These are phyloP conservation scores for Apostasia ramifera DNA, from an alignment of 106 monocot species.

Conservation along the genomic window DNA sequence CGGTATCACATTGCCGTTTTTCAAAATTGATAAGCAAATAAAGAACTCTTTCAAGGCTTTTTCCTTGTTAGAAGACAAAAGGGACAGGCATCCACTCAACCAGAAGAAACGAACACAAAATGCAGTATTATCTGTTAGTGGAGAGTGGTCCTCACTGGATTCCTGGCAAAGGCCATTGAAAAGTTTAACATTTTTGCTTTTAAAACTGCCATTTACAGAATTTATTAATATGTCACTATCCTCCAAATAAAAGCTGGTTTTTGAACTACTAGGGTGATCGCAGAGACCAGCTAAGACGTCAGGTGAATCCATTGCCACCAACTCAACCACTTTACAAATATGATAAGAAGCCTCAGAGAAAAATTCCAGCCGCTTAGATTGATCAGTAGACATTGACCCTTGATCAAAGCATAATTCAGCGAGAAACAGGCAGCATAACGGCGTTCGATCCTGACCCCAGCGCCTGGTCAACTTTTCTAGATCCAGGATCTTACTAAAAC, in stretches of 20 bases:
- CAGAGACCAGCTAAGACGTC: constrained; percentile 12
- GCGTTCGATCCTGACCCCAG: constrained; percentile 75
- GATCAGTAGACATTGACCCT: constrained; percentile 33
- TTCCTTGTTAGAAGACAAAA: constrained; percentile 42
- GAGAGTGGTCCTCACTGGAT: constrained; percentile 8
- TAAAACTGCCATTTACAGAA: background rate
- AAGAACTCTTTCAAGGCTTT: constrained; percentile 64
- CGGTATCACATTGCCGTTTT: constrained; percentile 24
- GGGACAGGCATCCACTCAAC: constrained; percentile 76
- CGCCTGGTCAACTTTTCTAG: constrained; percentile 74
- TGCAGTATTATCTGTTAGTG: constrained; percentile 12
- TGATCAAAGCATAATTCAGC: constrained; percentile 87
- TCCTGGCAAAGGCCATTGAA: constrained; percentile 15
- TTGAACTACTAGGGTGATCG: constrained; percentile 9
- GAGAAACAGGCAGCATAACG: constrained; percentile 72
- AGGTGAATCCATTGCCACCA: constrained; percentile 43
- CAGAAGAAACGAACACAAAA: constrained; percentile 91
- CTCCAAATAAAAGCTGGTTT: background rate
- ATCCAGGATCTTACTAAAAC: constrained; percentile 44
- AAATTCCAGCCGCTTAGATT: constrained; percentile 39
- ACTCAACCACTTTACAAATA: constrained; percentile 91
- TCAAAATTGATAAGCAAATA: constrained; percentile 55
- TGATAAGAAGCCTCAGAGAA: constrained; percentile 80
- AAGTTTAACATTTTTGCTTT: background rate
- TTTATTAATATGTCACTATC: constrained; percentile 3